Evolutionary conservation across 768 basidiomycete genomes (phyloP).

Genomic region (Pleurotus djamor): DNA sequence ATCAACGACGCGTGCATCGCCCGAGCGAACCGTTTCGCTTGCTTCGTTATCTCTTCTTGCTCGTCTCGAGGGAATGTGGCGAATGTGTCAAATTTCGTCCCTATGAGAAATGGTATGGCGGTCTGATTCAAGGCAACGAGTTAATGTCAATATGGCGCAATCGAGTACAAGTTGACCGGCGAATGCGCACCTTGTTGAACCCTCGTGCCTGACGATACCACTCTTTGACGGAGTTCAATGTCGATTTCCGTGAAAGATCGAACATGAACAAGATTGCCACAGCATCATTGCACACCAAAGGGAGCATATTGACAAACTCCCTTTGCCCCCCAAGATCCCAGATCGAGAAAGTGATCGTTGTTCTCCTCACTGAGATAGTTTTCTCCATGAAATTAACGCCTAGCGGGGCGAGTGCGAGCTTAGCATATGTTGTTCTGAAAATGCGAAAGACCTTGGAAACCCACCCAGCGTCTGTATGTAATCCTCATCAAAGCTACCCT

Average conservation of each 20-base stretch:
- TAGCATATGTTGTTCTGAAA: constrained; percentile 7
- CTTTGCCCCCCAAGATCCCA: constrained; percentile 98
- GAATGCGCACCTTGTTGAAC: constrained; percentile 86
- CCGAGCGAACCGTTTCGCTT: constrained; percentile 97
- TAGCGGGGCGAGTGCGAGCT: constrained; percentile 12
- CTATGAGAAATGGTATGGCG: constrained; percentile 97
- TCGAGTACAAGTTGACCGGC: background rate
- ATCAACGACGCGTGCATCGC: constrained; percentile 99
- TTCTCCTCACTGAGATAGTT: constrained; percentile 96
- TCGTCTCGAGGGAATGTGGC: constrained; percentile 95
- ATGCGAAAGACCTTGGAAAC: constrained; percentile 20
- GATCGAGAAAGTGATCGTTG: constrained; percentile 99
- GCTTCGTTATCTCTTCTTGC: constrained; percentile 98
- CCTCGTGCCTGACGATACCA: constrained; percentile 99
- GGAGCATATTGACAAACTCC: constrained; percentile 99
- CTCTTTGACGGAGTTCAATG: constrained; percentile 97
- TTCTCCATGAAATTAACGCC: constrained; percentile 99
- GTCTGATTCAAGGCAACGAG: constrained; percentile 53
- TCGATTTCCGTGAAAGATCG: constrained; percentile 95
- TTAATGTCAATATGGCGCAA: background rate
- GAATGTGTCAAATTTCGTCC: constrained; percentile 98
- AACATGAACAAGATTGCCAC: constrained; percentile 99
- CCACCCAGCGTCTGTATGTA: constrained; percentile 98
- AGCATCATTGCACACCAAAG: constrained; percentile 98
- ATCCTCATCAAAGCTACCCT: constrained; percentile 98